Evolutionary conservation across 2,329 filamentous ascomycete species (phyloP).

Genomic region (Pseudopithomyces chartarum): DNA sequence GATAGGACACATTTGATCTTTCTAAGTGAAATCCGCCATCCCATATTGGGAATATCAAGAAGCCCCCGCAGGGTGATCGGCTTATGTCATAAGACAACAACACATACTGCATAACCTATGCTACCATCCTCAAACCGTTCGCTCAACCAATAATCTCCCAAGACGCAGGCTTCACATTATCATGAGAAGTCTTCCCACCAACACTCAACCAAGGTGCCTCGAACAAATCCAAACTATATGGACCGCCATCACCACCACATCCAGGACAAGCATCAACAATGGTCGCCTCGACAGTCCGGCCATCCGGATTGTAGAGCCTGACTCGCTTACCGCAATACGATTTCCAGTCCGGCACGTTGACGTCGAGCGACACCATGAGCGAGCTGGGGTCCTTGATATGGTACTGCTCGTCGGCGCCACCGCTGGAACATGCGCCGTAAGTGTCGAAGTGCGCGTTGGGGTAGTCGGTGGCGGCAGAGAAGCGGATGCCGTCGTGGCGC

Average conservation of each 20-base stretch:
- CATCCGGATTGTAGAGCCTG: constrained; percentile 1
- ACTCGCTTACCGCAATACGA: constrained; percentile 4
- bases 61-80: no score
- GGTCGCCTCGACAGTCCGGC: not conserved
- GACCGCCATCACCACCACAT: not conserved
- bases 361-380: constrained; percentile 2
- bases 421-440: constrained; percentile 1
- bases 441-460: not conserved
- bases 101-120: no score
- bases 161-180: not conserved
- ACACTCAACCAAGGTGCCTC: not conserved
- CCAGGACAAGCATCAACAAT: constrained; percentile 6
- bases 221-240: constrained; percentile 6
- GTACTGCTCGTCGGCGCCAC: not conserved
- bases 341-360: not conserved
- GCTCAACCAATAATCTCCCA: constrained; percentile 7
- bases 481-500: constrained; percentile 4
- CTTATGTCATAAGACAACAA: no score
- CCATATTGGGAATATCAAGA: no score
- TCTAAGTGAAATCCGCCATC: no score
- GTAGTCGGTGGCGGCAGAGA: constrained; percentile 3
- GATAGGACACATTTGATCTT: no score
- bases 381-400: not conserved
- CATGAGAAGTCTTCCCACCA: not conserved
- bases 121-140: not conserved